Evolutionary conservation across 1,284 basidiomycete genomes (phyloP).

Genomic region (Microbotryum saponariae): DNA sequence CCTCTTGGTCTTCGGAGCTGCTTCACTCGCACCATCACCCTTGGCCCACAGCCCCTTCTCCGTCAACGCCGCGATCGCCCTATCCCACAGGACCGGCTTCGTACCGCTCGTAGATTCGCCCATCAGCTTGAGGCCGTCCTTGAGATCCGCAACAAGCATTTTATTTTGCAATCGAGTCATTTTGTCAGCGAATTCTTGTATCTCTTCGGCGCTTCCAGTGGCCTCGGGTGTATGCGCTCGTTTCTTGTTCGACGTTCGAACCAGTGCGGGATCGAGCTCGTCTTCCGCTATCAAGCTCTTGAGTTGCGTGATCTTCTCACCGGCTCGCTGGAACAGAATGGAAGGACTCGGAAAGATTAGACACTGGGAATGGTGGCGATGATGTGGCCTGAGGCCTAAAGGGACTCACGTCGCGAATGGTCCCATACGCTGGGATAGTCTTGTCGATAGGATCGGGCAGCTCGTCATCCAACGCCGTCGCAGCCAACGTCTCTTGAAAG

Average conservation of each 20-base stretch:
- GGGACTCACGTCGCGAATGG: slow-evolving; percentile 20
- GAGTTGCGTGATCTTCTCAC: slow-evolving; percentile 7
- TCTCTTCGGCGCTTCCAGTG: neutral
- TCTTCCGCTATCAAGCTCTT: slow-evolving; percentile 14
- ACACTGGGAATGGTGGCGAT: neutral
- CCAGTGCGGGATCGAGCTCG: slow-evolving; percentile 9
- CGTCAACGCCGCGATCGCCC: slow-evolving; percentile 14
- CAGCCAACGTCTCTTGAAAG: slow-evolving; percentile 22
- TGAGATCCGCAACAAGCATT: slow-evolving; percentile 24
- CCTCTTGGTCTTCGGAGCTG: neutral
- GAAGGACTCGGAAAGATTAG: too few species aligned
- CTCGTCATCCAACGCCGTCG: slow-evolving; percentile 33
- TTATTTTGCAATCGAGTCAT: neutral
- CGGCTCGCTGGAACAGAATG: slow-evolving; percentile 7
- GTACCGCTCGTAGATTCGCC: slow-evolving; percentile 8
- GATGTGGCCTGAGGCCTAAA: neutral
- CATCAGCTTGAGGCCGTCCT: slow-evolving; percentile 21
- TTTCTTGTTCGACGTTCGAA: slow-evolving; percentile 12
- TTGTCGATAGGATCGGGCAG: slow-evolving; percentile 30
- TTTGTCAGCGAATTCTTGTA: neutral
- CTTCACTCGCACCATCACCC: neutral
- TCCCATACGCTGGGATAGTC: slow-evolving; percentile 23
- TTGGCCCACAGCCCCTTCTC: slow-evolving; percentile 5
- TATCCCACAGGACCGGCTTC: slow-evolving; percentile 25
- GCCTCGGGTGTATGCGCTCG: slow-evolving; percentile 1